phyloP scores from a whole-genome alignment of 2,329 filamentous ascomycete genomes.

The Pseudonectria buxi region DNA sequence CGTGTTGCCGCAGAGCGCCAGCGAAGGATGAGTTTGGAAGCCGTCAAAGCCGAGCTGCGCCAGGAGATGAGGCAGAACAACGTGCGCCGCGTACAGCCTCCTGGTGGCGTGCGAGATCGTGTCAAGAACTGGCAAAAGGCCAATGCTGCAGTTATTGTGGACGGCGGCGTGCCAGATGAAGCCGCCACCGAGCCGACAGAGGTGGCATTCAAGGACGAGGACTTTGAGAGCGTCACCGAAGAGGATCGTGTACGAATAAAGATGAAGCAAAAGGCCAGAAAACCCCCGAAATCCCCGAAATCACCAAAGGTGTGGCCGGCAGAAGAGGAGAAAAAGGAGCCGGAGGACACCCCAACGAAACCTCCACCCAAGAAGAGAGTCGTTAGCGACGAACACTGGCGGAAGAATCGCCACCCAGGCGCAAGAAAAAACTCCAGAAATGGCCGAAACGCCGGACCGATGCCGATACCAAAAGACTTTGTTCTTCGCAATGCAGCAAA shows the following conservation, averaged over 20 bases:
- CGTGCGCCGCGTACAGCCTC: constrained; percentile 54
- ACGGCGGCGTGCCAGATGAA: constrained; percentile 41
- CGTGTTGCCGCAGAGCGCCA: constrained; percentile 45
- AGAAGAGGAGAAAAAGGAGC: constrained; percentile 12
- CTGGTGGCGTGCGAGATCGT: constrained; percentile 65
- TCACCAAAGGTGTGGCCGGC: constrained; percentile 16
- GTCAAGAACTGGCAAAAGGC: constrained; percentile 81
- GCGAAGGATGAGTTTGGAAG: constrained; percentile 52
- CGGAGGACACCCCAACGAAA: constrained; percentile 26
- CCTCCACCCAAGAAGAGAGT: constrained; percentile 81
- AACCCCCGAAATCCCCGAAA: constrained; percentile 16
- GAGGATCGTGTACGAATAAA: constrained; percentile 54
- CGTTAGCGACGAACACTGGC: constrained; percentile 89
- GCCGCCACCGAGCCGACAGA: constrained; percentile 54
- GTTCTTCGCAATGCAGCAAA: constrained; percentile 46
- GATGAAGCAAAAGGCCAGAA: constrained; percentile 36
- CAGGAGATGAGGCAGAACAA: constrained; percentile 52
- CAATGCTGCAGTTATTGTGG: constrained; percentile 58
- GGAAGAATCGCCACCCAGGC: constrained; percentile 51
- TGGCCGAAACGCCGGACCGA: constrained; percentile 20
- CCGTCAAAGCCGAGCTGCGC: constrained; percentile 46
- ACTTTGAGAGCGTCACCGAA: constrained; percentile 51
- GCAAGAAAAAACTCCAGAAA: constrained; percentile 35
- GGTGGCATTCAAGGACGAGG: constrained; percentile 52
- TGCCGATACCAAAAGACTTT: constrained; percentile 52